Evolutionary conservation across 2,329 filamentous ascomycete genomes (phyloP).

Genomic region (Pseudocercospora vitis): DNA sequence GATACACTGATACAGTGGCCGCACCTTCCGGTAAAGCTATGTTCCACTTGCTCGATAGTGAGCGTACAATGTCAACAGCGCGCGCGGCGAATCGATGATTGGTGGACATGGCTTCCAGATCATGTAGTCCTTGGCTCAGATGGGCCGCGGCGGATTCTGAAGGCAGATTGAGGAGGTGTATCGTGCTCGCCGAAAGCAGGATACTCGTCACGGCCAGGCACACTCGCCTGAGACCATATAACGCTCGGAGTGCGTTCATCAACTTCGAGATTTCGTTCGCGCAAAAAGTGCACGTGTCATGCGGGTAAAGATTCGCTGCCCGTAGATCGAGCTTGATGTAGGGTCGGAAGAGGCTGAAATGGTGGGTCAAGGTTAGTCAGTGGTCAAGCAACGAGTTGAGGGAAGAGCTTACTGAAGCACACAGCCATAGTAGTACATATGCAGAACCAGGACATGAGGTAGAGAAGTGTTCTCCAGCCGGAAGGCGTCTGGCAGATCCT

Average conservation of each 20-base stretch:
- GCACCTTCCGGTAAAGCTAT: slow-evolving; percentile 44
- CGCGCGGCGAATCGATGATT: slow-evolving; percentile 48
- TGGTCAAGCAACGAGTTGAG: background rate
- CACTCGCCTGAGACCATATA: slow-evolving; percentile 46
- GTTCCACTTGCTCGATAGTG: slow-evolving; percentile 47
- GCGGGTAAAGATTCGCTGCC: slow-evolving; percentile 62
- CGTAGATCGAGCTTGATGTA: slow-evolving; percentile 62
- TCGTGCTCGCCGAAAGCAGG: slow-evolving; percentile 45
- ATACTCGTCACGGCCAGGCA: slow-evolving; percentile 43
- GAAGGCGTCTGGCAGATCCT: slow-evolving; percentile 63
- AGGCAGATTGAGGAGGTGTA: slow-evolving; percentile 49
- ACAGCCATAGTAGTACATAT: slow-evolving; percentile 41
- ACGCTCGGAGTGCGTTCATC: slow-evolving; percentile 44
- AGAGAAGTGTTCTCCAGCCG: slow-evolving; percentile 68
- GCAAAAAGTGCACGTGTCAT: slow-evolving; percentile 61
- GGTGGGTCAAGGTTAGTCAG: slow-evolving; percentile 54
- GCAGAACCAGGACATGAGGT: slow-evolving; percentile 68
- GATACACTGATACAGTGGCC: slow-evolving; percentile 33
- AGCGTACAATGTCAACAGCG: slow-evolving; percentile 45
- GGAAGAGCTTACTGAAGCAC: slow-evolving; percentile 59
- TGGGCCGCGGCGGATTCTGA: slow-evolving; percentile 40
- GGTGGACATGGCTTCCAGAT: slow-evolving; percentile 44
- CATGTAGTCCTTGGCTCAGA: slow-evolving; percentile 45
- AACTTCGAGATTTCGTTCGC: slow-evolving; percentile 48
- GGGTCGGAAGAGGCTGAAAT: slow-evolving; percentile 69